Conservation (phyloP, 495 filamentous ascomycete genomes). For the Trypethelium eluteriae region DNA sequence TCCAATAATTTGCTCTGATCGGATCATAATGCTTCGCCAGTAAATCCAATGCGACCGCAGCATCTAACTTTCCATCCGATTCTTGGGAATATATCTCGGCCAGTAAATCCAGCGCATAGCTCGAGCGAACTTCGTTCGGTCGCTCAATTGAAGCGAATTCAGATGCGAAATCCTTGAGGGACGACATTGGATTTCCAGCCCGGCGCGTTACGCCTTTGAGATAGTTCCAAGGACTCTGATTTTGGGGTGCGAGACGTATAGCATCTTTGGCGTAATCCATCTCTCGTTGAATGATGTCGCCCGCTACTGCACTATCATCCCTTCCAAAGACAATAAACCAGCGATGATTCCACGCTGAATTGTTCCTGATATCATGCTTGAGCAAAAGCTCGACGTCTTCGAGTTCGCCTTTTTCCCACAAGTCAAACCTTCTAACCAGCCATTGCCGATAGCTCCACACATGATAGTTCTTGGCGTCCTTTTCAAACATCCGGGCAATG, state of each 20-base stretch:
- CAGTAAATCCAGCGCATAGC: slow-evolving; percentile 82
- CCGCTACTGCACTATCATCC: slow-evolving; percentile 34
- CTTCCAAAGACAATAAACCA: slow-evolving; percentile 81
- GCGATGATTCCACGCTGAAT: slow-evolving; percentile 94
- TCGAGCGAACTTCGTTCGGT: slow-evolving; percentile 40
- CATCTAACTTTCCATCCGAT: slow-evolving; percentile 49
- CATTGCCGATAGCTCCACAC: slow-evolving; percentile 94
- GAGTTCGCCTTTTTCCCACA: slow-evolving; percentile 63
- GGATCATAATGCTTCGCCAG: slow-evolving; percentile 83
- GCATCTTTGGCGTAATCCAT: slow-evolving; percentile 61
- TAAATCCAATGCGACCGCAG: slow-evolving; percentile 58
- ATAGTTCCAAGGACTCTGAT: slow-evolving; percentile 90
- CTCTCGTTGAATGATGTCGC: slow-evolving; percentile 64
- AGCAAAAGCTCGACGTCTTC: slow-evolving; percentile 62
- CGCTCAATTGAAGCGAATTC: slow-evolving; percentile 53
- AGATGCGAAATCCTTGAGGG: slow-evolving; percentile 56
- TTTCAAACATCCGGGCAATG: slow-evolving; percentile 68
- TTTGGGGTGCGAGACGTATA: slow-evolving; percentile 77
- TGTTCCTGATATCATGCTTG: slow-evolving; percentile 76
- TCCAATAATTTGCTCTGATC: slow-evolving; percentile 86
- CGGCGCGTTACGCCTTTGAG: slow-evolving; percentile 66
- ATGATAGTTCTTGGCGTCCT: slow-evolving; percentile 95
- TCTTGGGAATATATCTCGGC: slow-evolving; percentile 68
- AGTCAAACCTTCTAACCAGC: slow-evolving; percentile 70
- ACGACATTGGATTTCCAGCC: slow-evolving; percentile 47